phyloP scores from a whole-genome alignment of 306 rosid genomes.

The Glycine tomentella region DNA sequence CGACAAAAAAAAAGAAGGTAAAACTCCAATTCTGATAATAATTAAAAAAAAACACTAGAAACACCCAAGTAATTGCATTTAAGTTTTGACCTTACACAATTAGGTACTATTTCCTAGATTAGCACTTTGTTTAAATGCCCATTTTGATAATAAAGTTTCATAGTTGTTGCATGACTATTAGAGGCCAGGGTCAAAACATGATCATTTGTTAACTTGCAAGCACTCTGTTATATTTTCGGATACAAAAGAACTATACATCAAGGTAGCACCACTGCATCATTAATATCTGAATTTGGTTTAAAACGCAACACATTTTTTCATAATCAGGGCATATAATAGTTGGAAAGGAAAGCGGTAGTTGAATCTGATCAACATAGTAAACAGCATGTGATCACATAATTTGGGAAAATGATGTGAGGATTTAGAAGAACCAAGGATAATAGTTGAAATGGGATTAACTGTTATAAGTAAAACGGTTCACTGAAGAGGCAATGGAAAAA shows the following conservation, averaged over 20 bases:
- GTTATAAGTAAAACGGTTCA: slow-evolving; percentile 7
- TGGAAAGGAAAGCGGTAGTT: neutral
- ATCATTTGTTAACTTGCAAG: neutral
- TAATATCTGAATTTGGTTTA: slow-evolving; percentile 2
- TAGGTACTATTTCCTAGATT: neutral
- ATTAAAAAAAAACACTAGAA: no score
- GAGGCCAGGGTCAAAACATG: neutral
- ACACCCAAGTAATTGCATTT: no score
- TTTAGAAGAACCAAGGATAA: slow-evolving; percentile 9
- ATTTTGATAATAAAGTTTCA: no score
- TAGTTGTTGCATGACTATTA: neutral
- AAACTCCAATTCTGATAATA: no score
- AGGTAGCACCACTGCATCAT: neutral
- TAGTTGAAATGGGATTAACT: neutral
- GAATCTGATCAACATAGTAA: slow-evolving; percentile 5
- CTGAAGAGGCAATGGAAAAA: slow-evolving; percentile 5
- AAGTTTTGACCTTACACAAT: neutral
- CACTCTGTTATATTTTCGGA: neutral
- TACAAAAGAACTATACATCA: neutral
- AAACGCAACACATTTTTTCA: neutral
- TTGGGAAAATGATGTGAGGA: slow-evolving; percentile 1
- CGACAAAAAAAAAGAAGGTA: no score
- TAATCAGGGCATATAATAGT: neutral
- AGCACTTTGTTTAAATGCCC: no score
- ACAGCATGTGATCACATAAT: slow-evolving; percentile 1